These are phyloP conservation scores for Stephanodiscus triporus DNA, from an alignment of 108 stramenopile genomes.

Conservation along the genomic window DNA sequence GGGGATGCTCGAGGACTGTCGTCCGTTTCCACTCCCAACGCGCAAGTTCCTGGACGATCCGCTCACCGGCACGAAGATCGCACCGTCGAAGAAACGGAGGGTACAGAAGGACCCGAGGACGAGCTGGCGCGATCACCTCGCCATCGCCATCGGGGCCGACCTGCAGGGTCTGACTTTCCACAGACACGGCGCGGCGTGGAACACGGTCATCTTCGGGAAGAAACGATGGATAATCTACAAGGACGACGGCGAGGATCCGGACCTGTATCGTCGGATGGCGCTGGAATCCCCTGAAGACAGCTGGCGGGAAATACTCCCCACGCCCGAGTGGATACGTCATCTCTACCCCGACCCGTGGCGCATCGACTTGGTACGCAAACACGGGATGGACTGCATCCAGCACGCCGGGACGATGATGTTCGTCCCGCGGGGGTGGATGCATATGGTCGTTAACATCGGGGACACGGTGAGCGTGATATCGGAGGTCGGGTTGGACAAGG, in stretches of 20 bases:
- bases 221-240: constrained; percentile 46
- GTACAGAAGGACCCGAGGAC: constrained; percentile 13
- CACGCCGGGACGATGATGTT: constrained; percentile 46
- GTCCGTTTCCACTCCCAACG: constrained; percentile 45
- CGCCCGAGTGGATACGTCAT: constrained; percentile 35
- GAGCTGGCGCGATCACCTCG: constrained; percentile 44
- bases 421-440: constrained; percentile 42
- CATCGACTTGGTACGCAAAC: constrained; percentile 15
- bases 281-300: background rate
- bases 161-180: constrained; percentile 43
- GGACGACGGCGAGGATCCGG: background rate
- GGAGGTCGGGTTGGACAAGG: constrained; percentile 4
- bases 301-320: constrained; percentile 5
- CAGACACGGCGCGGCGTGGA: constrained; percentile 46
- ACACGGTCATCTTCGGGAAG: constrained; percentile 37
- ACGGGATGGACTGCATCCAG: constrained; percentile 50
- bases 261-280: background rate
- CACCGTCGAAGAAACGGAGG: constrained; percentile 33
- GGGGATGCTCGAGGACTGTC: constrained; percentile 46
- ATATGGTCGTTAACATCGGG: constrained; percentile 42
- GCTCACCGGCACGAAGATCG: constrained; percentile 13
- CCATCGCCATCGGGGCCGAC: constrained; percentile 47
- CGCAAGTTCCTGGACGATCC: constrained; percentile 42
- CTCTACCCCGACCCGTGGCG: constrained; percentile 39
- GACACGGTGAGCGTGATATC: constrained; percentile 7